Conservation (phyloP, 805 yeast genomes). For the Candida dajiaensis region DNA sequence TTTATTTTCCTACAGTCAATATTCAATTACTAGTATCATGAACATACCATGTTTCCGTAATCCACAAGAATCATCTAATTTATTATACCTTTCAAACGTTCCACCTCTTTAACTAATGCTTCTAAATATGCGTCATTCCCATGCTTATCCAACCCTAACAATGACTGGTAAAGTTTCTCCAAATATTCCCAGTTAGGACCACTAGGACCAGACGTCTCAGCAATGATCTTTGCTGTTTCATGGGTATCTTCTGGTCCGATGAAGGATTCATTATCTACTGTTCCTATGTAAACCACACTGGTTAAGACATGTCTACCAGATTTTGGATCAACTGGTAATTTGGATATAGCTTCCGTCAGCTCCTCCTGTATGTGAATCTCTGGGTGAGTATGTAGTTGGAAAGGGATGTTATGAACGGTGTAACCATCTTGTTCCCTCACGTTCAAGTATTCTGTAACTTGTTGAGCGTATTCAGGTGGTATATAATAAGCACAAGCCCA, state of each 20-base stretch:
- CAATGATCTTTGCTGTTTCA: conserved; percentile 57
- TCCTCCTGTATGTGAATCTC: conserved; percentile 3
- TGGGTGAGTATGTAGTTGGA: conserved; percentile 38
- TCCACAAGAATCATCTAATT: neutral
- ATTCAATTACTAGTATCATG: too few relatives aligned
- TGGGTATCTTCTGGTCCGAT: conserved; percentile 70
- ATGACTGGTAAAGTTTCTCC: conserved; percentile 43
- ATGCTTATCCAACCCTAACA: conserved; percentile 26
- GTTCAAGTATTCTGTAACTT: conserved; percentile 67
- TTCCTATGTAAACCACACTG: conserved; percentile 77
- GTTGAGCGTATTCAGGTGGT: conserved; percentile 52
- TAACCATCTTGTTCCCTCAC: conserved; percentile 89
- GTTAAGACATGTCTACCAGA: conserved; percentile 39
- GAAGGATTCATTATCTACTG: conserved; percentile 73
- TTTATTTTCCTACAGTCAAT: too few relatives aligned
- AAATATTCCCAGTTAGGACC: conserved; percentile 77
- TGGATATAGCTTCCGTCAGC: conserved; percentile 5
- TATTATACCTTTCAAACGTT: neutral
- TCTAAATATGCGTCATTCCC: conserved; percentile 15
- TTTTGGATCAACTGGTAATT: conserved; percentile 24
- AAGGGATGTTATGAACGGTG: conserved; percentile 59
- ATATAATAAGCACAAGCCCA: conserved; percentile 86
- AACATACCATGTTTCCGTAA: neutral
- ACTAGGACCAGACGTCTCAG: conserved; percentile 63
- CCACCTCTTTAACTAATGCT: conserved; percentile 13